Base-by-base conservation (phyloP, 2,329 filamentous ascomycete species). In the Aurifilum marmelostoma region DNA sequence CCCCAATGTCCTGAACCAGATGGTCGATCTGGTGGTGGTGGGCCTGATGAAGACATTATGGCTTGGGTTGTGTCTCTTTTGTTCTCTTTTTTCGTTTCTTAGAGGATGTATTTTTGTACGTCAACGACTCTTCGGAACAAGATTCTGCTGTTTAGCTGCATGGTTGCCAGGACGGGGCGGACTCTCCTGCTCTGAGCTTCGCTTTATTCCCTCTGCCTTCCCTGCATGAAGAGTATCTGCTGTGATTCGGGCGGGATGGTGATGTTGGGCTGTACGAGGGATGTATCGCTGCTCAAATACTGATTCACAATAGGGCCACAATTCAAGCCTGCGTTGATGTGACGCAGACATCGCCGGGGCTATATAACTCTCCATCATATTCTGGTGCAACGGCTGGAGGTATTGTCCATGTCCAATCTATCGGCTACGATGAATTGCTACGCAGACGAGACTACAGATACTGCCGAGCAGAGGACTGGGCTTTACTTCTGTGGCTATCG, bases 11-110 rank as follows among this genome's bases (percentile, higher is more conserved):
- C 59, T 24, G n/a, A 16, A 12, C 58, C 58, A 27, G 58, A 41
- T 9, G 58, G 58, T n/a, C 32, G 58, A 9, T 37, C 32, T n/a
- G 59, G 59, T 11, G 59, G 59, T 27, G 59, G 59, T 3, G 59
- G 59, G 16, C 59, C 59, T 27, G 59, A 61, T 34, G 14, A 61
- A 6, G 59, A 61, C 59, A 61, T 61, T 39, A 6, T 16, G 37
- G 24, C 37, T 61, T 16, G 24, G 14, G 12, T 43, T 47, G 5
- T 47, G n/a, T n/a, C n/a, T 12, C 18, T 47, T 21, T 34, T 34
- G 4, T 34, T 8, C 34, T 34, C 34, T 34, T 34, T 34, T 8
- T 8, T 21, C 21, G 1, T 21, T 47, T 18, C 18, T 21, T 47
- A 9, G 8, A 7, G 9, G 43, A n/a, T 11, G 18, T 47, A 16